These are phyloP conservation scores for Pseudocercospora fuligena DNA, from an alignment of 2,329 filamentous ascomycete species.

Conservation along the genomic window DNA sequence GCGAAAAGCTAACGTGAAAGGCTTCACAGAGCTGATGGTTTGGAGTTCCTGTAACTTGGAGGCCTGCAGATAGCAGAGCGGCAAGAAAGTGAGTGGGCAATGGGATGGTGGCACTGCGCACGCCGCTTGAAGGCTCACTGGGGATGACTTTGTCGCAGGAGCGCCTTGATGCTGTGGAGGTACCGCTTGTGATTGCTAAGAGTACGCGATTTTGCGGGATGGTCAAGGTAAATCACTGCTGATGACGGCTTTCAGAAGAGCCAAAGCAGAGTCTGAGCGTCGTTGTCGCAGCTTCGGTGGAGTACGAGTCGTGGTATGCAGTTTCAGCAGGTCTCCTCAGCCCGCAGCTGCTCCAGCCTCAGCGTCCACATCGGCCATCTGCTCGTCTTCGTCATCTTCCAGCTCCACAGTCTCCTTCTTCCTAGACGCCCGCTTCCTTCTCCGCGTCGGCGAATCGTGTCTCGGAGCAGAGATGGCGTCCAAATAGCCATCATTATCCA, in stretches of 20 bases:
- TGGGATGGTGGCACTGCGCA: background rate
- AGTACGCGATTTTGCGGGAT: background rate
- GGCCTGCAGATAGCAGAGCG: background rate
- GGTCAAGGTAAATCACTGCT: background rate
- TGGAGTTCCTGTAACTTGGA: background rate
- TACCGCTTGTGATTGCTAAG: background rate
- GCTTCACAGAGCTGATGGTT: background rate
- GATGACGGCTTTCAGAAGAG: background rate
- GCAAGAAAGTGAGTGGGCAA: background rate
- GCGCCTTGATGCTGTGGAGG: background rate
- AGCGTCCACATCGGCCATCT: constrained; percentile 4
- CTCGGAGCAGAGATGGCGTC: constrained; percentile 65
- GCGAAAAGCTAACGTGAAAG: background rate
- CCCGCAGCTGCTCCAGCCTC: constrained; percentile 1
- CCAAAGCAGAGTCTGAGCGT: background rate
- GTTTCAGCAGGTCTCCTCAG: background rate
- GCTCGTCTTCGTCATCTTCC: constrained; percentile 31
- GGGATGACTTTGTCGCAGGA: background rate
- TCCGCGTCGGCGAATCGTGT: constrained; percentile 43
- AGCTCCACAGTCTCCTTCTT: constrained; percentile 33
- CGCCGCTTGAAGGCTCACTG: background rate
- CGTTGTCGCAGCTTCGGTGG: background rate
- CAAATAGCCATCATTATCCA: constrained; percentile 64
- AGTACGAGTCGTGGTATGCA: background rate
- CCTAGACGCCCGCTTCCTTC: constrained; percentile 44